A percentile compares a stretch with the other conserved stretches of the same genome.
phyloP scores from a whole-genome alignment of 75 land plant genomes.

The Picea glauca region DNA sequence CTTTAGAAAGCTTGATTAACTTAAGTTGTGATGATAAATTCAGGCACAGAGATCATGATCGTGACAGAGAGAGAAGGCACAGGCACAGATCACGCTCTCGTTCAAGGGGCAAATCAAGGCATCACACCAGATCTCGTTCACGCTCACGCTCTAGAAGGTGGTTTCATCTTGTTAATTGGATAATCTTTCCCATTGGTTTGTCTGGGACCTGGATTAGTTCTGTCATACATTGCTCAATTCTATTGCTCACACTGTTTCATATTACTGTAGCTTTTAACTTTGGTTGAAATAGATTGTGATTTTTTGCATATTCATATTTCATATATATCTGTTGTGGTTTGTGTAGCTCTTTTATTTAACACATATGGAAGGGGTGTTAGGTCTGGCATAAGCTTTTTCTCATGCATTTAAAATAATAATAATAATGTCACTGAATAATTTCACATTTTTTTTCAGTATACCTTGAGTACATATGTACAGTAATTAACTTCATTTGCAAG shows the following conservation, averaged over 20 bases:
- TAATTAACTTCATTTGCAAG: background rate
- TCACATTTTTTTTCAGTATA: background rate
- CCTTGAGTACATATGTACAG: background rate
- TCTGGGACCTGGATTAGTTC: background rate
- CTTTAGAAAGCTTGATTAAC: background rate
- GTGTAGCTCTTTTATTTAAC: background rate
- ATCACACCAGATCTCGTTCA: slow-evolving; percentile 67
- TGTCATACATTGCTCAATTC: background rate
- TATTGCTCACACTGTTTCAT: background rate
- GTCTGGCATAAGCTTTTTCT: no score
- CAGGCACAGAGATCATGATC: slow-evolving; percentile 70
- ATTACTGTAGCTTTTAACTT: no score
- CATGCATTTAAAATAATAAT: no score
- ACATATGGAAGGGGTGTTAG: no score
- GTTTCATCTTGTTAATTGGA: background rate
- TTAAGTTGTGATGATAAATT: background rate
- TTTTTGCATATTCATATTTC: background rate
- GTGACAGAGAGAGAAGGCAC: slow-evolving; percentile 75
- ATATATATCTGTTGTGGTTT: background rate
- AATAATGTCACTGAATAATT: background rate
- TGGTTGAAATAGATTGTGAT: no score
- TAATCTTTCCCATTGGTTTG: background rate
- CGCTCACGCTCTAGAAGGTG: slow-evolving; percentile 29
- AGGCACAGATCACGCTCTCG: slow-evolving; percentile 70
- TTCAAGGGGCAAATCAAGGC: slow-evolving; percentile 63